Evolutionary conservation across 208 protist genomes (phyloP), one percentile per base, ranked within the genome.

Genomic region (Naegleria gruberi): DNA sequence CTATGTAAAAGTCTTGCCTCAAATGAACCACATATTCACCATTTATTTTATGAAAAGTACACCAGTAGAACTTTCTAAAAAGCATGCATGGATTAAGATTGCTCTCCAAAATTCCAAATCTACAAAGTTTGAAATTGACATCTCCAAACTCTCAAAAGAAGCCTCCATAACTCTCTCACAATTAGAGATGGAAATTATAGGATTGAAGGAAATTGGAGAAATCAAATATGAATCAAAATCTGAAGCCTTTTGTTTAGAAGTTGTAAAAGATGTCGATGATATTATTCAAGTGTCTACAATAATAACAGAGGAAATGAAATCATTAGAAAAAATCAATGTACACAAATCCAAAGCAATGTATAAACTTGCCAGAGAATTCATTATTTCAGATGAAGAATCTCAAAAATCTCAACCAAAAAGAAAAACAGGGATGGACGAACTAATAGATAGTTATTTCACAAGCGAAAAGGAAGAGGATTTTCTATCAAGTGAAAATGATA

Each of bases 211-310:
- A 65, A 65, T 65, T 65, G 51, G 84, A 3, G 84, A 88, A 42
- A 65, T 88, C 15, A 88, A 88, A 65, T 88, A 73, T 65, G n/a
- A 51, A 65, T 10, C 45, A 40, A 88, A 37, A 51, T 41, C 41
- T 43, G 84, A 88, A 57, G 43, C 84, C 34, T 88, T 65, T n/a
- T 42, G 30, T 26, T 8, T 88, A 10, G 46, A 88, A 65, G 8
- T 88, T 4, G 8, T 77, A 5, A 19, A 30, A 37, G 2, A 77
- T 77, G 65, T 37, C 26, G n/a, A 19, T 37, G 55, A 55, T 6
- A 1, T 87, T 87, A 23, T 42, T 55, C 43, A 55, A 87, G 5
- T 87, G 43, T 87, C 23, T 23, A 23, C 12, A 19, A 34, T 5
- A 84, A 40, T 84, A 41, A 40, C 42, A n/a, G 17, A 45, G 17